Percentiles rank a stretch among this genome's conserved stretches.
phyloP scores from a whole-genome alignment of 495 filamentous ascomycete species.

The Aspergillus bertholletiae region DNA sequence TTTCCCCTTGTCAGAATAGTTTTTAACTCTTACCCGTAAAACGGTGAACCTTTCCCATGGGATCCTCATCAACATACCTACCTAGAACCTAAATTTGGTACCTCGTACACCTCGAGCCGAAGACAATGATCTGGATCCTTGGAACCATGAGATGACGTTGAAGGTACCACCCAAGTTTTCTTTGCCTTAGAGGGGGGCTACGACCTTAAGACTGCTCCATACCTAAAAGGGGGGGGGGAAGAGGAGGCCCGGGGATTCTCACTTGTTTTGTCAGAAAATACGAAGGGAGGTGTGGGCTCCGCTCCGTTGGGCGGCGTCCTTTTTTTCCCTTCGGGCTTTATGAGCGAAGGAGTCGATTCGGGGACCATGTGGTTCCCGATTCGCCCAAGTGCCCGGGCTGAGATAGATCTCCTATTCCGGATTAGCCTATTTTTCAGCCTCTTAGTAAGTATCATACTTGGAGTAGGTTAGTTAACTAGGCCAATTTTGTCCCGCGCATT shows the following conservation, averaged over 20 bases:
- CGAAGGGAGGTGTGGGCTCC: not conserved
- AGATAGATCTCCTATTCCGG: conserved; percentile 2
- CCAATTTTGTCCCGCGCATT: too few relatives aligned
- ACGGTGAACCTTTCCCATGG: conserved; percentile 11
- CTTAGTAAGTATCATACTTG: not conserved
- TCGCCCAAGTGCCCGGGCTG: conserved; percentile 10
- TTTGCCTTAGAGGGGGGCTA: too few relatives aligned
- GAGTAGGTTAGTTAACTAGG: too few relatives aligned
- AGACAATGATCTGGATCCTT: conserved; percentile 3
- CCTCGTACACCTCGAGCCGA: not conserved
- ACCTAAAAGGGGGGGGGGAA: not conserved
- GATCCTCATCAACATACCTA: conserved; percentile 3
- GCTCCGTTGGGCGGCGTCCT: conserved; percentile 15
- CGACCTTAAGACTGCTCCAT: not conserved
- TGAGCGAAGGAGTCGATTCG: conserved; percentile 3
- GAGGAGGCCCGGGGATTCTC: too few relatives aligned
- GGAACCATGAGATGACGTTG: conserved; percentile 4
- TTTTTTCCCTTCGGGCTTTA: conserved; percentile 11
- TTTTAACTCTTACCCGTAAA: conserved; percentile 3
- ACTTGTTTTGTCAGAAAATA: not conserved
- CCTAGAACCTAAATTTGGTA: not conserved
- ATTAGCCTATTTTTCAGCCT: conserved; percentile 4
- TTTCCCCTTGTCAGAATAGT: conserved; percentile 5
- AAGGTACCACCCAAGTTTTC: not conserved
- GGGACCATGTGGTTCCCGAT: conserved; percentile 25